Percentiles rank a stretch among this genome's conserved stretches.
These are phyloP conservation scores for Dendrocalamus latiflorus DNA, from an alignment of 202 grass and related monocot species.

Conservation along the genomic window DNA sequence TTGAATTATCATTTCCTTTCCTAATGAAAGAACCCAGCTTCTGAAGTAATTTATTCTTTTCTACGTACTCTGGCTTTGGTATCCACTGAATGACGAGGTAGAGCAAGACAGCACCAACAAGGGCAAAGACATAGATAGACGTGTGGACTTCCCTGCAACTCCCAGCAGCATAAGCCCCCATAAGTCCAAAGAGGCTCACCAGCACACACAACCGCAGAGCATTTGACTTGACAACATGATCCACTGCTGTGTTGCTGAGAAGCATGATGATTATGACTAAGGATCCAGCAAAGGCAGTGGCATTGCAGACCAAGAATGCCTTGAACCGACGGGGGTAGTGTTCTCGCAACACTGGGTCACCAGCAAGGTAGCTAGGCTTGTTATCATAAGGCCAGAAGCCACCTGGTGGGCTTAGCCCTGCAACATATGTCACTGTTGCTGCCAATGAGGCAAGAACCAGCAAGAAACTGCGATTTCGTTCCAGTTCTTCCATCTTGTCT, in stretches of 20 bases:
- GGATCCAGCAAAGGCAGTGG: conserved; percentile 53
- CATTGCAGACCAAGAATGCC: conserved; percentile 53
- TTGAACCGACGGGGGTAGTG: conserved; percentile 40
- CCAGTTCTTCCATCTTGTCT: conserved; percentile 12
- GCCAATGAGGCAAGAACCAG: conserved; percentile 45
- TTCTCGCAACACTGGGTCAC: conserved; percentile 44
- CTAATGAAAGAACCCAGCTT: conserved; percentile 15
- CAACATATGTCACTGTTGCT: conserved; percentile 35
- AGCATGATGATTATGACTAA: conserved; percentile 74
- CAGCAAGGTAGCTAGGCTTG: conserved; percentile 14
- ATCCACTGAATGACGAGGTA: conserved; percentile 38
- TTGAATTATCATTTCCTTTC: background rate
- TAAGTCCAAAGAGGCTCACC: no score
- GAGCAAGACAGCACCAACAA: conserved; percentile 40
- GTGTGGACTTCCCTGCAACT: conserved; percentile 47
- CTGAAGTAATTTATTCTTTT: background rate
- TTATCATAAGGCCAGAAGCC: conserved; percentile 38
- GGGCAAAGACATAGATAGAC: conserved; percentile 51
- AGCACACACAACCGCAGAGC: conserved; percentile 49
- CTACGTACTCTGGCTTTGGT: background rate
- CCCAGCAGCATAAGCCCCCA: conserved; percentile 51
- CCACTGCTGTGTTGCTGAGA: conserved; percentile 40
- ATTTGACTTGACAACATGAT: conserved; percentile 38
- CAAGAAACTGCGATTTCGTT: conserved; percentile 39
- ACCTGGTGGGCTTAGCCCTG: conserved; percentile 46